phyloP scores from a whole-genome alignment of 176 grass and related monocot genomes.

The Typha latifolia region DNA sequence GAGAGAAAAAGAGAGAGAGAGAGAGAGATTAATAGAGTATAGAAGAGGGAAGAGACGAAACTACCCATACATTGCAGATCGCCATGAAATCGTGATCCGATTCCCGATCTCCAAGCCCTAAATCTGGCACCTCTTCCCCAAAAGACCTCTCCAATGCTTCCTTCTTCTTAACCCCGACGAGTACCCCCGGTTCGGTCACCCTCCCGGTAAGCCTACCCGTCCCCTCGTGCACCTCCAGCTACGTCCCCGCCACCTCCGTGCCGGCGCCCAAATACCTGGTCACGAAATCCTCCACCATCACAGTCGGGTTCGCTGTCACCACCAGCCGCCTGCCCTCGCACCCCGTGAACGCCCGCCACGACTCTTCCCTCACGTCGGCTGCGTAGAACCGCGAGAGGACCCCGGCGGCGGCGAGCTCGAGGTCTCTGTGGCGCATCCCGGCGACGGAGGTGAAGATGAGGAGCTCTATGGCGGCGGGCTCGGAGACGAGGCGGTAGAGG shows the following conservation, averaged over 20 bases:
- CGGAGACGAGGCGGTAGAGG: constrained; percentile 57
- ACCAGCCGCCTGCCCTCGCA: constrained; percentile 43
- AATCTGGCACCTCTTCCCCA: constrained; percentile 32
- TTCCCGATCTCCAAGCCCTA: constrained; percentile 75
- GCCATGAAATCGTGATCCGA: constrained; percentile 94
- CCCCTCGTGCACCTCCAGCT: constrained; percentile 36
- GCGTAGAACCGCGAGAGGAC: constrained; percentile 82
- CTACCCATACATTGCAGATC: constrained; percentile 79
- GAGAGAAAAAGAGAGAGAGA: too few species aligned
- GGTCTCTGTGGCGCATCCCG: constrained; percentile 37
- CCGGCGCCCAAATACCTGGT: constrained; percentile 51
- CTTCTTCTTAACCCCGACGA: constrained; percentile 50
- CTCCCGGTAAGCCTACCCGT: constrained; percentile 29
- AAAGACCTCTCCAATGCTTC: constrained; percentile 42
- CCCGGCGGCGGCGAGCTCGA: constrained; percentile 49
- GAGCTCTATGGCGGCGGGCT: constrained; percentile 64
- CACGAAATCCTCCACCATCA: constrained; percentile 59
- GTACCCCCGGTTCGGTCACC: constrained; percentile 31
- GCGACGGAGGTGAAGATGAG: constrained; percentile 58
- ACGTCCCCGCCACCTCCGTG: constrained; percentile 56
- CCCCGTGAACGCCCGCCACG: constrained; percentile 45
- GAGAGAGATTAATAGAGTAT: too few species aligned
- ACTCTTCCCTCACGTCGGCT: constrained; percentile 63
- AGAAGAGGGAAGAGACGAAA: too few species aligned
- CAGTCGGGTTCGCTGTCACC: constrained; percentile 59